Conservation (phyloP, 768 basidiomycete genomes). For the Lyophyllum shimeji region DNA sequence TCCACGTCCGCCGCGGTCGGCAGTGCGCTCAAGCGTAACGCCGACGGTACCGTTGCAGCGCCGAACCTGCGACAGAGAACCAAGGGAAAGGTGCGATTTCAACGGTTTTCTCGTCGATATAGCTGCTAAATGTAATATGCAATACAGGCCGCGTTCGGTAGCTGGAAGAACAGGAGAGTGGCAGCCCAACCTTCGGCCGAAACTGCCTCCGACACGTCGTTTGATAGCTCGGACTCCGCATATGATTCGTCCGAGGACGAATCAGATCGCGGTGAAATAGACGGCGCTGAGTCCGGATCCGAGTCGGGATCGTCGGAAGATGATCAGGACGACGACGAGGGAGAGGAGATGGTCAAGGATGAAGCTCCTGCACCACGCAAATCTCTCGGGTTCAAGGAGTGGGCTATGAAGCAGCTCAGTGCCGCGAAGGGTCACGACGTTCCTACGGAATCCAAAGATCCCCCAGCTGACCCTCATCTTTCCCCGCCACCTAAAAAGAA, state of each 20-base stretch:
- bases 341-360: constrained; percentile 17
- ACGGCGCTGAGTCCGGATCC: constrained; percentile 3
- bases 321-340: constrained; percentile 11
- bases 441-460: constrained; percentile 19
- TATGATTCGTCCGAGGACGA: constrained; percentile 42
- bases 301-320: constrained; percentile 7
- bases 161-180: constrained; percentile 50
- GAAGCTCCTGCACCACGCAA: constrained; percentile 33
- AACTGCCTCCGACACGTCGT: constrained; percentile 59
- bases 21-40: constrained; percentile 63
- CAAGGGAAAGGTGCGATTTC: constrained; percentile 41
- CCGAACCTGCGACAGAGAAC: constrained; percentile 50
- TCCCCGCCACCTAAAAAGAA: constrained; percentile 42
- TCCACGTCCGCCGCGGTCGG: constrained; percentile 42
- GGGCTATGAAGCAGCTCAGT: constrained; percentile 82
- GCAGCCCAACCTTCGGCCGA: no score
- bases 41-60: constrained; percentile 56
- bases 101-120: constrained; percentile 20
- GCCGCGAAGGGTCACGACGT: constrained; percentile 37
- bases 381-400: constrained; percentile 74
- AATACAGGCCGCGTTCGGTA: constrained; percentile 39
- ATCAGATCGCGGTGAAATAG: constrained; percentile 17
- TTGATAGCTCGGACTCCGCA: constrained; percentile 80
- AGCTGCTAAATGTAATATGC: constrained; percentile 4
- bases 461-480: constrained; percentile 17